Evolutionary conservation across 345 rosid genomes (phyloP).

Genomic region (Xanthoceras sorbifolium): DNA sequence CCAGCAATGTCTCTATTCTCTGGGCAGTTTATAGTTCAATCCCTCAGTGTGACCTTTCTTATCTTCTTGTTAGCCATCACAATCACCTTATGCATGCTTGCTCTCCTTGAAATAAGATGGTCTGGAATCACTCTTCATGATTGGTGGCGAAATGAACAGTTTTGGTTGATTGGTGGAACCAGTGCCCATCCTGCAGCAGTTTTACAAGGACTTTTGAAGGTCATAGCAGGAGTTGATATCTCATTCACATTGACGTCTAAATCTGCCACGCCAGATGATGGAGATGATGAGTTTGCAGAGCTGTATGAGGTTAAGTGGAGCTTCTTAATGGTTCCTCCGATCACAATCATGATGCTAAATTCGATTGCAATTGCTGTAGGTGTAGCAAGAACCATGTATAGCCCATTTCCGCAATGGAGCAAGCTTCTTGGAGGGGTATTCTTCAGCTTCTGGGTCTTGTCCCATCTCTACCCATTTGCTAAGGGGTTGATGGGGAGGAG

Average conservation of each 20-base stretch:
- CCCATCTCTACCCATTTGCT: conserved; percentile 76
- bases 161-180: conserved; percentile 82
- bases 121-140: conserved; percentile 75
- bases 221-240: conserved; percentile 71
- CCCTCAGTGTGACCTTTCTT: conserved; percentile 56
- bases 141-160: conserved; percentile 87
- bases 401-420: conserved; percentile 74
- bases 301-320: conserved; percentile 65
- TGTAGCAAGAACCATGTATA: conserved; percentile 62
- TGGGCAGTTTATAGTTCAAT: too few relatives aligned
- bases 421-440: conserved; percentile 80
- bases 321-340: conserved; percentile 68
- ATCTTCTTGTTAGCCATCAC: conserved; percentile 60
- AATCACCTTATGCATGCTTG: conserved; percentile 57
- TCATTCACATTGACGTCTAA: conserved; percentile 75
- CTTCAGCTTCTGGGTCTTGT: conserved; percentile 78
- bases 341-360: conserved; percentile 70
- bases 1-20: conserved; percentile 72
- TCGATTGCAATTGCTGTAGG: conserved; percentile 62
- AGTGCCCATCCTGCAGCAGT: conserved; percentile 85
- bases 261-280: conserved; percentile 62
- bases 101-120: conserved; percentile 77
- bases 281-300: conserved; percentile 65
- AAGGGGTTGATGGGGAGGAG: conserved; percentile 83
- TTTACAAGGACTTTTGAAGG: conserved; percentile 65